Conservation (phyloP, 2,329 filamentous ascomycete genomes). For the Trichoderma cornu-damae region DNA sequence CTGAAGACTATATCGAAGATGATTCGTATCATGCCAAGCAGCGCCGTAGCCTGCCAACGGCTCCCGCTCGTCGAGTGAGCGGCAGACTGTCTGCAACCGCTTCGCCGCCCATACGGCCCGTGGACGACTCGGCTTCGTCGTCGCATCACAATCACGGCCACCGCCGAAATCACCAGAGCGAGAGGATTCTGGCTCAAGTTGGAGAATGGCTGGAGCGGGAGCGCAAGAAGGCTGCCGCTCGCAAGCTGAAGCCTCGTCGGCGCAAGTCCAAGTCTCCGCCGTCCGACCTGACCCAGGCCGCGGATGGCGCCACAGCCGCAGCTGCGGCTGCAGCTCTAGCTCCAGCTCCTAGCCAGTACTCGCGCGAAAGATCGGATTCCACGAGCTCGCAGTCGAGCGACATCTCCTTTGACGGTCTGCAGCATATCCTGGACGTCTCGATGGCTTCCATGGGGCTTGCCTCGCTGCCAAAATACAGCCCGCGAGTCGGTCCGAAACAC, state of each 20-base stretch:
- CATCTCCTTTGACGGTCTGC: conserved; percentile 72
- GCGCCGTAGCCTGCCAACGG: conserved; percentile 28
- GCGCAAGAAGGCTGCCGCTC: conserved; percentile 55
- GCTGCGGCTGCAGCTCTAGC: background rate
- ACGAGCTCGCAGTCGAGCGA: conserved; percentile 62
- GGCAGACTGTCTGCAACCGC: conserved; percentile 40
- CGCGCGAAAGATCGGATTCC: conserved; percentile 46
- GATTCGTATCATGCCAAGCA: conserved; percentile 30
- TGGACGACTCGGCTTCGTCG: conserved; percentile 28
- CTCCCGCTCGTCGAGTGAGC: conserved; percentile 33
- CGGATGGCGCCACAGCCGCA: background rate
- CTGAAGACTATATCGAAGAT: conserved; percentile 32
- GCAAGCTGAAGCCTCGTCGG: conserved; percentile 39
- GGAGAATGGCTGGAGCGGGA: conserved; percentile 80
- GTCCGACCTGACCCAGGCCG: conserved; percentile 25
- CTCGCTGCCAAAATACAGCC: conserved; percentile 40
- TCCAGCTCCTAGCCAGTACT: background rate
- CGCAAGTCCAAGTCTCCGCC: conserved; percentile 40
- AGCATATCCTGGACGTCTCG: conserved; percentile 70
- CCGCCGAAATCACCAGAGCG: conserved; percentile 39
- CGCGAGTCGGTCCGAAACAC: conserved; percentile 42
- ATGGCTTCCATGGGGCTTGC: conserved; percentile 51
- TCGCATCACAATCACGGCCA: conserved; percentile 26
- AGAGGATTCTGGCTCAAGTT: conserved; percentile 67
- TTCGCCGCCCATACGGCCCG: conserved; percentile 27